These are phyloP conservation scores for Tetrapyrgos nigripes DNA, from an alignment of 1,284 basidiomycete genomes.

Conservation along the genomic window DNA sequence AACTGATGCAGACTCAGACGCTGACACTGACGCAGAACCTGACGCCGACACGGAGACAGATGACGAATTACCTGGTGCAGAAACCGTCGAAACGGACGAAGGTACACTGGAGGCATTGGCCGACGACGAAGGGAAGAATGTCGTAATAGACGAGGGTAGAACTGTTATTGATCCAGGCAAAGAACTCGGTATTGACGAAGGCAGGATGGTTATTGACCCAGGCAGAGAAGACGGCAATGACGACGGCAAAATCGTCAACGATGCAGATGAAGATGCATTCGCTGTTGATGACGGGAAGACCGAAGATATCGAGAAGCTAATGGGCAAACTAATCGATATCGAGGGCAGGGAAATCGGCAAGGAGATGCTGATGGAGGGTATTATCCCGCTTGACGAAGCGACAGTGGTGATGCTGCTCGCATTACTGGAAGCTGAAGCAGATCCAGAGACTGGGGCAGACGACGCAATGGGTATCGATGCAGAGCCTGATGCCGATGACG, in stretches of 20 bases:
- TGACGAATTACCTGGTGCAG: background rate
- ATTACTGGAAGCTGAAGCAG: background rate
- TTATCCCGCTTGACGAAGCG: background rate
- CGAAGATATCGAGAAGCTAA: background rate
- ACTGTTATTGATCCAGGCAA: background rate
- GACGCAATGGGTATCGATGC: too few relatives aligned
- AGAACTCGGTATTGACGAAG: too few relatives aligned
- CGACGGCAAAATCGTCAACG: too few relatives aligned
- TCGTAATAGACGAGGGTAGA: background rate
- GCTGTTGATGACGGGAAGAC: background rate
- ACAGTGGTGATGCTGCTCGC: background rate
- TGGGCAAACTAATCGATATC: too few relatives aligned
- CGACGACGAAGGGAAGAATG: background rate
- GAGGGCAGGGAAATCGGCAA: too few relatives aligned
- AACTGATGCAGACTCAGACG: too few relatives aligned
- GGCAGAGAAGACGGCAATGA: too few relatives aligned
- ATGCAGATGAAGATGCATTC: too few relatives aligned
- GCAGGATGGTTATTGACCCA: too few relatives aligned
- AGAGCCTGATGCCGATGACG: too few relatives aligned
- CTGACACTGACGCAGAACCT: too few relatives aligned
- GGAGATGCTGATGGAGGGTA: too few relatives aligned
- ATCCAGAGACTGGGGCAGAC: background rate
- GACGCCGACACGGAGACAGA: background rate
- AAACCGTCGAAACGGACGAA: background rate
- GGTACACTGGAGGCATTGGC: background rate